A percentile compares a stretch with the other conserved stretches of the same genome.
These are phyloP conservation scores for Cynanchum wilfordii DNA, from an alignment of 257 asterid species.

Conservation along the genomic window DNA sequence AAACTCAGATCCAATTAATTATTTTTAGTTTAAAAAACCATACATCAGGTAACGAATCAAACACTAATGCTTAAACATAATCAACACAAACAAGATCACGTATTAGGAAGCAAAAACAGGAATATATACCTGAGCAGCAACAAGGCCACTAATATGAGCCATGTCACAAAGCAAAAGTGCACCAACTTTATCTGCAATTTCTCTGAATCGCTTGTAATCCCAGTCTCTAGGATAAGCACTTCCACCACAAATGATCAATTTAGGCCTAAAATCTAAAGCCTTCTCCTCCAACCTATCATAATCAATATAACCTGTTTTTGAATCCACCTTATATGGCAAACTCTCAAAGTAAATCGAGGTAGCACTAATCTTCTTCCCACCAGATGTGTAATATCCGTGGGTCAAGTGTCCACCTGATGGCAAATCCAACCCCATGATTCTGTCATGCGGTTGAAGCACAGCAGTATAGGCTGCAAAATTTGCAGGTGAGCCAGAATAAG, in stretches of 20 bases:
- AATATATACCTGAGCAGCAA: slow-evolving; percentile 40
- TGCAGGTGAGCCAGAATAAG: slow-evolving; percentile 40
- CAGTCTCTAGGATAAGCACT: slow-evolving; percentile 48
- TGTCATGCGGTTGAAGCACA: slow-evolving; percentile 37
- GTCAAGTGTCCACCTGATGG: slow-evolving; percentile 47
- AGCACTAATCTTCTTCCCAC: slow-evolving; percentile 41
- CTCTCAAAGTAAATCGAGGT: slow-evolving; percentile 44
- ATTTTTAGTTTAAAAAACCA: neutral
- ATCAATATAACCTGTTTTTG: slow-evolving; percentile 31
- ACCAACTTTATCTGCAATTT: slow-evolving; percentile 40
- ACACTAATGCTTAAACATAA: neutral
- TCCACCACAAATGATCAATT: slow-evolving; percentile 44
- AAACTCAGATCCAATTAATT: slow-evolving; percentile 4
- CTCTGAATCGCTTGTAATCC: slow-evolving; percentile 42
- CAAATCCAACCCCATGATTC: slow-evolving; percentile 48
- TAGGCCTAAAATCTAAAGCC: slow-evolving; percentile 43
- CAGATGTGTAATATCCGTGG: slow-evolving; percentile 41
- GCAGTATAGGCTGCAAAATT: slow-evolving; percentile 46
- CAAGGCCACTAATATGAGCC: slow-evolving; percentile 45
- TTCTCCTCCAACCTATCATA: slow-evolving; percentile 44
- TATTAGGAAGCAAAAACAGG: neutral
- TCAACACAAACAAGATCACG: neutral
- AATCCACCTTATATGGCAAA: slow-evolving; percentile 37
- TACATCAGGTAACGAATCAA: neutral
- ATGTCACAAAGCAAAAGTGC: slow-evolving; percentile 42